phyloP scores from a whole-genome alignment of 208 protist genomes.

The Trypanosoma platydactyli region DNA sequence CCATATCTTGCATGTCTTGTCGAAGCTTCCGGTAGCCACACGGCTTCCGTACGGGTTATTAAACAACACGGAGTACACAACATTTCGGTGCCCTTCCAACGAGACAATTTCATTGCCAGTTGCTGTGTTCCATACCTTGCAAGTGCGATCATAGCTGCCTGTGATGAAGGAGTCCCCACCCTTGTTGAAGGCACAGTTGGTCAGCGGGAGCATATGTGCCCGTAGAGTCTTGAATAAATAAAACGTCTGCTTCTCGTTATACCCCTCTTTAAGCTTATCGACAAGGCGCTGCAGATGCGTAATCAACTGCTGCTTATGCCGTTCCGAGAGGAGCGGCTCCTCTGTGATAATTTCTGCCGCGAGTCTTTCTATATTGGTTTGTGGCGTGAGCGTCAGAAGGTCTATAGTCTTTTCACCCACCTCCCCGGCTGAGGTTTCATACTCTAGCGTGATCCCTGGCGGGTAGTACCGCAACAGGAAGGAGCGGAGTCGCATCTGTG shows the following conservation, averaged over 20 bases:
- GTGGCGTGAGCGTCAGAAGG: slow-evolving; percentile 82
- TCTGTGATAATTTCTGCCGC: slow-evolving; percentile 79
- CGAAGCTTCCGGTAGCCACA: slow-evolving; percentile 95
- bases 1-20: slow-evolving; percentile 97
- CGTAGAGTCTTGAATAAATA: slow-evolving; percentile 94
- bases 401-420: slow-evolving; percentile 90
- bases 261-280: slow-evolving; percentile 74
- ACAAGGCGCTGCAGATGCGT: slow-evolving; percentile 89
- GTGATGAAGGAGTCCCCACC: slow-evolving; percentile 94
- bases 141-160: slow-evolving; percentile 95
- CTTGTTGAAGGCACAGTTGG: slow-evolving; percentile 98
- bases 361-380: slow-evolving; percentile 83
- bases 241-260: slow-evolving; percentile 85
- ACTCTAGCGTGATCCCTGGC: slow-evolving; percentile 93
- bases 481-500: slow-evolving; percentile 92
- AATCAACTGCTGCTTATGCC: slow-evolving; percentile 71
- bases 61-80: slow-evolving; percentile 96
- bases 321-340: slow-evolving; percentile 90
- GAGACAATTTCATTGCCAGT: slow-evolving; percentile 92
- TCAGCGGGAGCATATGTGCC: slow-evolving; percentile 95
- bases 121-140: slow-evolving; percentile 95
- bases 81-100: slow-evolving; percentile 95
- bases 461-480: slow-evolving; percentile 96
- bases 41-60: slow-evolving; percentile 95
- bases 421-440: slow-evolving; percentile 82